Base-by-base conservation (phyloP, 352 stramenopile species). In the Pythium phragmitis region DNA sequence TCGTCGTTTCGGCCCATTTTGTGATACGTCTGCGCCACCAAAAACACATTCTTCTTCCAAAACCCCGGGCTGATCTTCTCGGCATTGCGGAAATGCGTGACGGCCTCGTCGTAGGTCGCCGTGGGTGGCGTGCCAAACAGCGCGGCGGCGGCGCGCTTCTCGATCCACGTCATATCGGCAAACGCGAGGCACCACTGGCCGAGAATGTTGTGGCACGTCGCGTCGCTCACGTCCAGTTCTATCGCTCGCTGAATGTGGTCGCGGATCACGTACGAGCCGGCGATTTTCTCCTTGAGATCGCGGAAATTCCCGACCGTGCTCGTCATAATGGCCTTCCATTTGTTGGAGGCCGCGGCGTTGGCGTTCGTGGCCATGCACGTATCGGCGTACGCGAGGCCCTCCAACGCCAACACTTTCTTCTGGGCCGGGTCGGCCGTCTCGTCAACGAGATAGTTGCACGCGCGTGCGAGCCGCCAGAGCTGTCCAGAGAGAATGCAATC, bases 121-220 rank as follows among this genome's bases (percentile, higher is more conserved):
- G 58, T 76, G 33, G 83, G 80, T 12, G 83, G 77, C 11, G 69
- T 79, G 6, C 82, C 82, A 50, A 92, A 91, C n/a, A 92, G 70
- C 54, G 74, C 77, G 19, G 84, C 65, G 12, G 84, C 82, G 5
- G 84, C 82, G 1, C 74, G 68, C 57, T 87, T 87, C 59, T 92
- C 84, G 57, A 91, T 79, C 84, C 84, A 92, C 45, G 75, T 80
- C 66, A 92, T 83, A 57, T 90, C 79, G 12, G 84, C 81, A 53
- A 92, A 88, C n/a, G 83, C 81, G 19, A 91, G 73, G 57, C 81
- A 88, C 83, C 83, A 92, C 37, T 89, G 81, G 7, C 81, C 83
- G 37, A 92, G 63, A 30, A 92, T 88, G 54, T 89, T 85, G 69
- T 88, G 74, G 23, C 69, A 80, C 4, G 75, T 88, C 13, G 81